These are phyloP conservation scores for Arabis alpina DNA, from an alignment of 345 rosid species.

Conservation along the genomic window DNA sequence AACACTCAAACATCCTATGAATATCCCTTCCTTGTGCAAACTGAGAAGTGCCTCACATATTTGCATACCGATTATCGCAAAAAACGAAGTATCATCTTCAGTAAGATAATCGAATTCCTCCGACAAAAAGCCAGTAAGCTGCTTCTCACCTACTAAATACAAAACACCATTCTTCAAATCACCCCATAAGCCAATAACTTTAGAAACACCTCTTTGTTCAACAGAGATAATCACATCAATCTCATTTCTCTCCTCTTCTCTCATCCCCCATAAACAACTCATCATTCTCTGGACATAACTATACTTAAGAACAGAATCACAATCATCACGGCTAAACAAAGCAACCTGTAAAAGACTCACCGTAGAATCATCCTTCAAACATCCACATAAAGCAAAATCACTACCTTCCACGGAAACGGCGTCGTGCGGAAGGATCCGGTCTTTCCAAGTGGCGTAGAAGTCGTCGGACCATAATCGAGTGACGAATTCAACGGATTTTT, in stretches of 20 bases:
- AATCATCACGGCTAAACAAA: slow-evolving; percentile 41
- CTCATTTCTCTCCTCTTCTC: slow-evolving; percentile 53
- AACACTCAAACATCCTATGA: slow-evolving; percentile 60
- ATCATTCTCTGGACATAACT: slow-evolving; percentile 58
- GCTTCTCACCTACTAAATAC: slow-evolving; percentile 66
- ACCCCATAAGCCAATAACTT: slow-evolving; percentile 80
- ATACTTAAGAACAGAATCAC: slow-evolving; percentile 51
- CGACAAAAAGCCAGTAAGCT: slow-evolving; percentile 32
- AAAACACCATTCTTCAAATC: slow-evolving; percentile 58
- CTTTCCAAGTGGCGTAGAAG: slow-evolving; percentile 66
- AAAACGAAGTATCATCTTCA: slow-evolving; percentile 50
- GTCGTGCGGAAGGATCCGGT: slow-evolving; percentile 55
- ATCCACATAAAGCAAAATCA: slow-evolving; percentile 30
- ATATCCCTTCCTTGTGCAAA: slow-evolving; percentile 61
- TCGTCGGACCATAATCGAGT: slow-evolving; percentile 69
- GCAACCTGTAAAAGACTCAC: slow-evolving; percentile 61
- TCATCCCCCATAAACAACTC: slow-evolving; percentile 59
- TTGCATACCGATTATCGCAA: slow-evolving; percentile 66
- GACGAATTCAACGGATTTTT: slow-evolving; percentile 43
- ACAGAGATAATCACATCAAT: slow-evolving; percentile 48
- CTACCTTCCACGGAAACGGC: slow-evolving; percentile 41
- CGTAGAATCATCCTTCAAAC: slow-evolving; percentile 34
- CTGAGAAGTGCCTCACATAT: slow-evolving; percentile 68
- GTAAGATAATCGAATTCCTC: slow-evolving; percentile 37
- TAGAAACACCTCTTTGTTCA: slow-evolving; percentile 45